Percentiles rank a stretch among this genome's conserved stretches.
Evolutionary conservation across 164 flowering plant genomes (phyloP).

Genomic region (Vitis vinifera): DNA sequence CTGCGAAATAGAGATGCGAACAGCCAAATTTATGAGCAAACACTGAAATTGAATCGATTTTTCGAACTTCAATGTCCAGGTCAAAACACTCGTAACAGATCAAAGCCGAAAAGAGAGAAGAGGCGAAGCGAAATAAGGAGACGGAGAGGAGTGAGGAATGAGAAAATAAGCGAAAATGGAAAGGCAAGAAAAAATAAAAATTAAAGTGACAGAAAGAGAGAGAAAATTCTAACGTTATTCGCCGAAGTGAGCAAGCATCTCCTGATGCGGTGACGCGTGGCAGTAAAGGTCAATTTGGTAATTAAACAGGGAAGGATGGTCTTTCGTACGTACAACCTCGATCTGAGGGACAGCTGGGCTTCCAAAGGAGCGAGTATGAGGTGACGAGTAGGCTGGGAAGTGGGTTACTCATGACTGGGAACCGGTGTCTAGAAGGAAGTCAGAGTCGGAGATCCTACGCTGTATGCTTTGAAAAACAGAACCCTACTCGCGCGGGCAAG

Average conservation of each 20-base stretch:
- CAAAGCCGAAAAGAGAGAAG: constrained; percentile 4
- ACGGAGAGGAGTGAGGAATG: constrained; percentile 2
- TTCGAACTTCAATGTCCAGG: constrained; percentile 18
- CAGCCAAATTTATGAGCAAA: not conserved
- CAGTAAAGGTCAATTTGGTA: not conserved
- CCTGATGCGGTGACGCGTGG: constrained; percentile 4
- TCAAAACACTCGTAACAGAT: constrained; percentile 17
- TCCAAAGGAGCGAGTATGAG: not conserved
- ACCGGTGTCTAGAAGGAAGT: not conserved
- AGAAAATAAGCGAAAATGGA: not conserved
- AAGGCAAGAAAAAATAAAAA: constrained; percentile 1
- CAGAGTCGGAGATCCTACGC: not conserved
- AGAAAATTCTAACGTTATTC: constrained; percentile 11
- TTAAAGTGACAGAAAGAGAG: not conserved
- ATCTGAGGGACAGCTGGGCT: not conserved
- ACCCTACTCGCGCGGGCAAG: not conserved
- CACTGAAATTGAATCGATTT: not conserved
- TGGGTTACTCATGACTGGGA: not conserved
- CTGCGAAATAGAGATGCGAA: not conserved
- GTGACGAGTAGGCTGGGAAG: not conserved
- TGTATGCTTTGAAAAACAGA: not conserved
- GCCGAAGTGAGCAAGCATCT: not conserved
- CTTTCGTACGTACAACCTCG: too few relatives aligned
- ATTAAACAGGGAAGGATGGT: too few relatives aligned
- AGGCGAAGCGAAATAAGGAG: not conserved